Evolutionary conservation across 2,329 filamentous ascomycete genomes (phyloP).

Genomic region (Lasiodiplodia sp.): DNA sequence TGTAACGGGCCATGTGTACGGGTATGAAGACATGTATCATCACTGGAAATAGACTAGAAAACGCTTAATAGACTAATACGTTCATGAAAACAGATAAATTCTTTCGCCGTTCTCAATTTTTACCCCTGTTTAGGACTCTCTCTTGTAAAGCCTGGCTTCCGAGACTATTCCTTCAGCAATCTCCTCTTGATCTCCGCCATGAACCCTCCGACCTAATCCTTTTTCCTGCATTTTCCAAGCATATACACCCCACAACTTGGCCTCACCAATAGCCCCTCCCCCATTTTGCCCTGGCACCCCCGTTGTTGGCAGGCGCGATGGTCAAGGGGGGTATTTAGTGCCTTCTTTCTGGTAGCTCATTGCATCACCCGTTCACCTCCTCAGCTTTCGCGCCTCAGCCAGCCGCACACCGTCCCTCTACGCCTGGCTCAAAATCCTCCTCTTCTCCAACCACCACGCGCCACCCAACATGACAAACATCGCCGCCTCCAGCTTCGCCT

Average conservation of each 20-base stretch:
- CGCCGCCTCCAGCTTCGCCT: constrained; percentile 24
- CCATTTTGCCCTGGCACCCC: background rate
- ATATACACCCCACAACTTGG: background rate
- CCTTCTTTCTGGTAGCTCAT: no score
- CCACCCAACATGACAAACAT: constrained; percentile 6
- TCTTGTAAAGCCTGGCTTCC: background rate
- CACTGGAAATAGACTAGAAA: constrained; percentile 13
- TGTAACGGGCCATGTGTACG: background rate
- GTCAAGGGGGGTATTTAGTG: no score
- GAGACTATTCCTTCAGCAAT: no score
- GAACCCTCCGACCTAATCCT: background rate
- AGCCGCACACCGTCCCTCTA: background rate
- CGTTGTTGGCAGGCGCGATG: background rate
- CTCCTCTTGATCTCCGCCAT: no score
- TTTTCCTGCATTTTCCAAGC: background rate
- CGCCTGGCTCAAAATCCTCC: constrained; percentile 13
- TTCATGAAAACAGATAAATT: background rate
- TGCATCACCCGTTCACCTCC: no score
- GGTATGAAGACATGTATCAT: constrained; percentile 2
- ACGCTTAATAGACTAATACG: constrained; percentile 13
- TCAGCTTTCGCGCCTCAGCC: no score
- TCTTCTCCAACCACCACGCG: constrained; percentile 27
- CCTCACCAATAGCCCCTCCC: background rate
- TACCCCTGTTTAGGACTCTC: background rate
- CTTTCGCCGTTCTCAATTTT: background rate